Conservation (phyloP, 2,329 filamentous ascomycete genomes). For the Penicillium capsulatum region DNA sequence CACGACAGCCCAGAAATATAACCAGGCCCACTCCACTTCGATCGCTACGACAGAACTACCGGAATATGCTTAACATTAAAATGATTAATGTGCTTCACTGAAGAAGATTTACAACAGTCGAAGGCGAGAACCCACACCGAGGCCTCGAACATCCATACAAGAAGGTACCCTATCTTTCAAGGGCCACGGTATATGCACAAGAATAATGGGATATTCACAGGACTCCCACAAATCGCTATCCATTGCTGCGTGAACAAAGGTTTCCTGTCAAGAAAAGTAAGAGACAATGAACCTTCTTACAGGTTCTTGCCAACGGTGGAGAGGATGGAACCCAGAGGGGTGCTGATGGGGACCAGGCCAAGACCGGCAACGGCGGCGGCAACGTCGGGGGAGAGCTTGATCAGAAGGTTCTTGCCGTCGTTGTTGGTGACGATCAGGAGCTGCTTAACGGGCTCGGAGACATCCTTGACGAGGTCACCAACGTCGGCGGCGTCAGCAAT, state of each 20-base stretch:
- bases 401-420: constrained; percentile 25
- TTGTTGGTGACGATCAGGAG: constrained; percentile 25
- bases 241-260: constrained; percentile 20
- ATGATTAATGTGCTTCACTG: too few relatives aligned
- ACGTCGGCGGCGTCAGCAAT: constrained; percentile 23
- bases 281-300: constrained; percentile 15
- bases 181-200: constrained; percentile 15
- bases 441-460: constrained; percentile 24
- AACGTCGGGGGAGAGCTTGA: constrained; percentile 27
- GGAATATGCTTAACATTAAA: too few relatives aligned
- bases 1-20: background rate
- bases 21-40: background rate
- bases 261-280: constrained; percentile 7
- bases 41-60: too few relatives aligned
- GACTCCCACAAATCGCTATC: constrained; percentile 17
- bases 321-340: constrained; percentile 28
- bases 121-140: constrained; percentile 4
- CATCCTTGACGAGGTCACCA: constrained; percentile 27
- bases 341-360: constrained; percentile 26
- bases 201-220: constrained; percentile 16
- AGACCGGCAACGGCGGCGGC: constrained; percentile 24
- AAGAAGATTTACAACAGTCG: background rate
- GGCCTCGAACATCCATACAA: constrained; percentile 8
- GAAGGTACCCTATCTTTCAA: constrained; percentile 13
- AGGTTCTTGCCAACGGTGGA: constrained; percentile 25